Evolutionary conservation across 495 filamentous ascomycete species (phyloP).

Genomic region (Rusavskia elegans): DNA sequence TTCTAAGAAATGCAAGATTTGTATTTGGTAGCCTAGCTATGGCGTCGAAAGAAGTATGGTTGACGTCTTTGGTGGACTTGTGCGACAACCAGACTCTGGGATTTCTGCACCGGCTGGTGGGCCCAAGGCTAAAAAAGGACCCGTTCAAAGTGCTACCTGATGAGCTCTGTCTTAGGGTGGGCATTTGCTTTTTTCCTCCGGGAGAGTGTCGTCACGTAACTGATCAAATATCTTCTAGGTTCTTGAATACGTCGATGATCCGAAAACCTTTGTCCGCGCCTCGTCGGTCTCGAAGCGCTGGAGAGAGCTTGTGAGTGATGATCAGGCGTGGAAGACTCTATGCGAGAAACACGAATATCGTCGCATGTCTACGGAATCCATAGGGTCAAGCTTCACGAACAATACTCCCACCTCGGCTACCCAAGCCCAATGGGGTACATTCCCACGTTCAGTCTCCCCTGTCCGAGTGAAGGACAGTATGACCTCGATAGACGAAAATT

Average conservation of each 20-base stretch:
- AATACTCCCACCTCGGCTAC: conserved; percentile 6
- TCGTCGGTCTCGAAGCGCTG: conserved; percentile 87
- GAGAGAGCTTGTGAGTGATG: conserved; percentile 84
- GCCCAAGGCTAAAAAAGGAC: conserved; percentile 85
- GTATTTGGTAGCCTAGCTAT: conserved; percentile 38
- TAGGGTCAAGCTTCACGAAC: conserved; percentile 8
- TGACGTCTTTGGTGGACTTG: conserved; percentile 74
- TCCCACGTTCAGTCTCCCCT: conserved; percentile 10
- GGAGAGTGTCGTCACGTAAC: neutral
- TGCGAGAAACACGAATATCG: conserved; percentile 88
- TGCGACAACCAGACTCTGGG: conserved; percentile 90
- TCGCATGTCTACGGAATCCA: conserved; percentile 33
- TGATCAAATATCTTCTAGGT: conserved; percentile 33
- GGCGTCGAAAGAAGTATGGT: conserved; percentile 41
- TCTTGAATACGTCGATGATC: conserved; percentile 87
- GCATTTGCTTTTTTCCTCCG: neutral
- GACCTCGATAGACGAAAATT: conserved; percentile 12
- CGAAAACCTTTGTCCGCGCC: conserved; percentile 76
- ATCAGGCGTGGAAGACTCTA: conserved; percentile 94
- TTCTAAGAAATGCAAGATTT: conserved; percentile 36
- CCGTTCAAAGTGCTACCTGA: conserved; percentile 80
- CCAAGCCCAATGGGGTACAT: conserved; percentile 9
- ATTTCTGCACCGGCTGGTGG: conserved; percentile 87
- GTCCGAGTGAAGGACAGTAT: conserved; percentile 9
- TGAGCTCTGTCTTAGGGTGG: conserved; percentile 77